Conservation (phyloP, 176 grass and related monocot genomes). For the Oryza glaberrima region DNA sequence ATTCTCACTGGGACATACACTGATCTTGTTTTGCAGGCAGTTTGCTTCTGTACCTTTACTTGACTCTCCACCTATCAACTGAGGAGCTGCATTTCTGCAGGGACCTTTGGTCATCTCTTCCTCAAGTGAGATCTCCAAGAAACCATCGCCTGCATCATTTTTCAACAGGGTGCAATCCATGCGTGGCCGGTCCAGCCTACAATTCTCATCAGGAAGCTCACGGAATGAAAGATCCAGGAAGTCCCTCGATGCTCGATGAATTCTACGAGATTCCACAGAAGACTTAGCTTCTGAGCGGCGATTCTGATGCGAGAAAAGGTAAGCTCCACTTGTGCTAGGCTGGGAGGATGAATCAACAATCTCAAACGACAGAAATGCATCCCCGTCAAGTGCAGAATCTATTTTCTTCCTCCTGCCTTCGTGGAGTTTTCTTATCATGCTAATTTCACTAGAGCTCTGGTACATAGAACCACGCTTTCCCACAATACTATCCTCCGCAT, state of each 20-base stretch:
- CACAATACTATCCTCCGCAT: constrained; percentile 30
- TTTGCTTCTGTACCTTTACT: constrained; percentile 19
- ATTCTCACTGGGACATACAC: constrained; percentile 18
- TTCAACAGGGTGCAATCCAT: constrained; percentile 57
- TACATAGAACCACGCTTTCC: constrained; percentile 92
- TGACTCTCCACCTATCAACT: constrained; percentile 22
- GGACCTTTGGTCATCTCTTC: constrained; percentile 4
- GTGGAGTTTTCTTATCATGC: constrained; percentile 57
- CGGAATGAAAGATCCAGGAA: constrained; percentile 73
- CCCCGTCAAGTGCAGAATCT: constrained; percentile 53
- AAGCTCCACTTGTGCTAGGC: constrained; percentile 52
- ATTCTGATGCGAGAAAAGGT: constrained; percentile 33
- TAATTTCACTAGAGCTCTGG: constrained; percentile 89
- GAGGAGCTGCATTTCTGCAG: constrained; percentile 41
- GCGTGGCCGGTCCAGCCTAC: constrained; percentile 49
- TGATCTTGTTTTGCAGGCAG: constrained; percentile 15
- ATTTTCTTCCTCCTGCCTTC: constrained; percentile 87
- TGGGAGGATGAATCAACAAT: constrained; percentile 54
- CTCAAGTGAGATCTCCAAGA: constrained; percentile 69
- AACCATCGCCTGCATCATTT: constrained; percentile 37
- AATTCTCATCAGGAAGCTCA: constrained; percentile 52
- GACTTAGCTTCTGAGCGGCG: constrained; percentile 35
- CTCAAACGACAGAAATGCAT: constrained; percentile 76
- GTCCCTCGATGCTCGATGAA: constrained; percentile 42
- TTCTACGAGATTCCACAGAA: constrained; percentile 36